These are phyloP conservation scores for Brassica cretica DNA, from an alignment of 345 rosid species.

Conservation along the genomic window DNA sequence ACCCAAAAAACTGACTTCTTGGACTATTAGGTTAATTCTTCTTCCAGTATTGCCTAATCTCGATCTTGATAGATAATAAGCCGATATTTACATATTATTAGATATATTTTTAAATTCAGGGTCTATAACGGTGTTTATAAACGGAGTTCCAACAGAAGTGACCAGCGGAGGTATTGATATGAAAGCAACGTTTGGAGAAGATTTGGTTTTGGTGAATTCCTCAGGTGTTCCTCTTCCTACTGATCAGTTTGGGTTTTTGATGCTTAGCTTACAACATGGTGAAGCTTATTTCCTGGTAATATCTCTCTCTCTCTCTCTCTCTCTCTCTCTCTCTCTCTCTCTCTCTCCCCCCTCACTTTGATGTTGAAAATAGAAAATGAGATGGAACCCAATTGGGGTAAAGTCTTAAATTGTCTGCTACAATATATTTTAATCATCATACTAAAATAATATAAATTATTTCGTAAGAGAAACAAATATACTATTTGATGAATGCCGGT, in stretches of 20 bases:
- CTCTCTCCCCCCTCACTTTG: constrained; percentile 9
- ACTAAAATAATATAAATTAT: constrained; percentile 4
- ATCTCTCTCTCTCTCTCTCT: background rate
- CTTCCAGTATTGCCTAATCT: background rate
- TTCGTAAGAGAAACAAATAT: constrained; percentile 20
- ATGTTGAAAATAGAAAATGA: constrained; percentile 37
- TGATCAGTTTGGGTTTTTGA: constrained; percentile 70
- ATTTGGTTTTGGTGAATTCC: constrained; percentile 66
- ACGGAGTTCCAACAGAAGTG: constrained; percentile 81
- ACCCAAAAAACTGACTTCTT: constrained; percentile 4
- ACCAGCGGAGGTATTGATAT: constrained; percentile 75
- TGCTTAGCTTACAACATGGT: constrained; percentile 83
- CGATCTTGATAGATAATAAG: background rate
- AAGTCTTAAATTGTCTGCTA: constrained; percentile 44
- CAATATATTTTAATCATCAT: constrained; percentile 6
- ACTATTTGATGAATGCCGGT: constrained; percentile 29
- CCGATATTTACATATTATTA: background rate
- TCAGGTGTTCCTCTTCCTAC: constrained; percentile 75
- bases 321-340: constrained; percentile 3
- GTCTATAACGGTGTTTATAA: constrained; percentile 71
- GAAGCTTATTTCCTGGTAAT: constrained; percentile 96
- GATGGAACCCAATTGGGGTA: constrained; percentile 38
- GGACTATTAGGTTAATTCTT: constrained; percentile 15
- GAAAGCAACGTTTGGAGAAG: constrained; percentile 77
- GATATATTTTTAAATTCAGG: constrained; percentile 43